phyloP scores from a whole-genome alignment of 2,329 filamentous ascomycete species.

The Fusarium foetens region DNA sequence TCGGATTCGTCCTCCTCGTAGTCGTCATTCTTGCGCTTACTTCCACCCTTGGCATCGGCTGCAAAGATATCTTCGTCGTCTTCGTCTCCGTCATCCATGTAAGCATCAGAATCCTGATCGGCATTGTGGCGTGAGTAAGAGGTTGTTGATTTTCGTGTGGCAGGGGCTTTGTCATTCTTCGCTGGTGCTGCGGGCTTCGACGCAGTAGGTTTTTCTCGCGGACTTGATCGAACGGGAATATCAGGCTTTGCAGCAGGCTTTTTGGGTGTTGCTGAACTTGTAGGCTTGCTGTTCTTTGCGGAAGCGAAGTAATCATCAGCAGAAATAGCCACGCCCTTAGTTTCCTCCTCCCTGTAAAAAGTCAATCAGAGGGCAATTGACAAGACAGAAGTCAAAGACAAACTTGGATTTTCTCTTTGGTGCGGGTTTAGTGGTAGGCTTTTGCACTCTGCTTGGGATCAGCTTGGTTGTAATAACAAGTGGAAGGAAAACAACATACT shows the following conservation, averaged over 20 bases:
- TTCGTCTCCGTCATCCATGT: constrained; percentile 74
- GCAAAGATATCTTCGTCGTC: constrained; percentile 87
- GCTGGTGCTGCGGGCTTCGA: constrained; percentile 44
- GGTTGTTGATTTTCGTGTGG: constrained; percentile 56
- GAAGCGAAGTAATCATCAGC: constrained; percentile 68
- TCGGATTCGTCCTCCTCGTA: constrained; percentile 80
- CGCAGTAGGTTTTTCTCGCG: constrained; percentile 57
- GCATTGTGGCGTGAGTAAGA: constrained; percentile 54
- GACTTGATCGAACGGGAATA: constrained; percentile 62
- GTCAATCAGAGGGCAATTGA: constrained; percentile 2
- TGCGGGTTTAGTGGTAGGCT: constrained; percentile 58
- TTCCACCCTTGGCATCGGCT: constrained; percentile 72
- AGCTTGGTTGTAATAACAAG: constrained; percentile 16
- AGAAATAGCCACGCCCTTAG: constrained; percentile 63
- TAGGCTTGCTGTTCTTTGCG: constrained; percentile 53
- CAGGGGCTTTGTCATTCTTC: constrained; percentile 45
- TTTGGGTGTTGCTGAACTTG: constrained; percentile 52
- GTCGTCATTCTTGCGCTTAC: constrained; percentile 77
- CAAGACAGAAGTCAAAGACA: constrained; percentile 32
- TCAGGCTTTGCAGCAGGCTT: constrained; percentile 56
- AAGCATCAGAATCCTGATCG: constrained; percentile 66
- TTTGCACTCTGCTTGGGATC: constrained; percentile 57
- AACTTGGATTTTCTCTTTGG: constrained; percentile 67
- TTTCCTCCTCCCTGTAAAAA: constrained; percentile 51
- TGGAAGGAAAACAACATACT: constrained; percentile 54